phyloP scores from a whole-genome alignment of 1,139 yeast genomes.

The Ogataea hybrid region DNA sequence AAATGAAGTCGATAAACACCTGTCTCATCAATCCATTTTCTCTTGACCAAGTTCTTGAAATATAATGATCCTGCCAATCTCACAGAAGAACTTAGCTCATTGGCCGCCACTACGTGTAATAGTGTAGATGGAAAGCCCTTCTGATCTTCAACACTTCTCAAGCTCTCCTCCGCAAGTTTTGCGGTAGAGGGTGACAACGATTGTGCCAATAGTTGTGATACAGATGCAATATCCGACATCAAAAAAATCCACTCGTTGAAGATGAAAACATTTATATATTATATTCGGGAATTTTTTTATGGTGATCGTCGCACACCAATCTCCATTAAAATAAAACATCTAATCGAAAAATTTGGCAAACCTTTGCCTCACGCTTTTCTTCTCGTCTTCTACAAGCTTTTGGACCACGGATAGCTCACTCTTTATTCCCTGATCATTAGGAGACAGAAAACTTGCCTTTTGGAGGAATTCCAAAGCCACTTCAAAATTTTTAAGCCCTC shows the following conservation, averaged over 20 bases:
- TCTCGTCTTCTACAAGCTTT: conserved; percentile 38
- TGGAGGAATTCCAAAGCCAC: conserved; percentile 48
- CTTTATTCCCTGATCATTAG: conserved; percentile 50
- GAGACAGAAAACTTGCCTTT: conserved; percentile 43
- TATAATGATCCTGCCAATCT: conserved; percentile 88
- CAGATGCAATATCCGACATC: conserved; percentile 33
- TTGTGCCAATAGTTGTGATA: conserved; percentile 47
- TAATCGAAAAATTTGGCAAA: conserved; percentile 54
- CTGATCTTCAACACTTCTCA: conserved; percentile 59
- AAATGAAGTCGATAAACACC: conserved; percentile 68
- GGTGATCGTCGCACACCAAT: neutral
- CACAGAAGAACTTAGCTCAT: conserved; percentile 50
- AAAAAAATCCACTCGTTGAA: conserved; percentile 3
- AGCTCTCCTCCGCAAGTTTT: conserved; percentile 56
- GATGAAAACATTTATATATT: conserved; percentile 7
- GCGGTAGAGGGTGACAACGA: conserved; percentile 53
- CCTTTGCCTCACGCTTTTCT: conserved; percentile 49
- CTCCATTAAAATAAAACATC: neutral
- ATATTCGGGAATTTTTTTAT: neutral
- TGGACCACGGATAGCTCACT: conserved; percentile 44
- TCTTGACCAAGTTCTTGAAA: conserved; percentile 80
- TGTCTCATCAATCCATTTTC: conserved; percentile 89
- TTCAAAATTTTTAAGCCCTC: conserved; percentile 44
- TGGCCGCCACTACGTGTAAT: conserved; percentile 73
- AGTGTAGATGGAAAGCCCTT: conserved; percentile 76